phyloP scores from a whole-genome alignment of 768 basidiomycete genomes.

The Mycena rebaudengoi region DNA sequence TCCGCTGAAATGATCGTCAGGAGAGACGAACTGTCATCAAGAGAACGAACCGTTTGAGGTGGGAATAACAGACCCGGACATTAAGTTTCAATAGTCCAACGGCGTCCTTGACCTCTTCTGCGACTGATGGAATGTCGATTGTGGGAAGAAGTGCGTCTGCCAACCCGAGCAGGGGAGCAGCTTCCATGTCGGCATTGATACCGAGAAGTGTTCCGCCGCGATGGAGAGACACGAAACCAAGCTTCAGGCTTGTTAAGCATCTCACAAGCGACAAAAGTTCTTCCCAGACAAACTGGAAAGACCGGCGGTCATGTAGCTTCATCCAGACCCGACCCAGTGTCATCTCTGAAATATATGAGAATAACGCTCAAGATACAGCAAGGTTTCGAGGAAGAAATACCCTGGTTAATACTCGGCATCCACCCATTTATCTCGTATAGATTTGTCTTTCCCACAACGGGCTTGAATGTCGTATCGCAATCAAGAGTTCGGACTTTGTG shows the following conservation, averaged over 20 bases:
- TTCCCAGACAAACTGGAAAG: conserved; percentile 1
- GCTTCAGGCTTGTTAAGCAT: neutral
- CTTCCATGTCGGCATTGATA: conserved; percentile 10
- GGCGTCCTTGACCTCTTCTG: neutral
- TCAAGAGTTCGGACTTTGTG: neutral
- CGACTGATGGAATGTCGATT: conserved; percentile 4
- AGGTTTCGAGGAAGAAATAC: neutral
- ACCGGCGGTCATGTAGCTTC: conserved; percentile 1
- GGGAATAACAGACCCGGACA: conserved; percentile 8
- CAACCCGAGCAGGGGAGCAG: conserved; percentile 6
- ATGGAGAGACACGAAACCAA: neutral
- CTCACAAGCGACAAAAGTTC: neutral
- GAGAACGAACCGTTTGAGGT: conserved; percentile 4
- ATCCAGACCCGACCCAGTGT: conserved; percentile 16
- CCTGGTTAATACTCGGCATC: neutral
- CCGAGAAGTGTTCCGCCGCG: neutral
- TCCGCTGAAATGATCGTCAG: neutral
- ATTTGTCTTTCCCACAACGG: neutral
- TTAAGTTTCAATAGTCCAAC: neutral
- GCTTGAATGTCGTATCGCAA: neutral
- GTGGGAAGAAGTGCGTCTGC: conserved; percentile 8
- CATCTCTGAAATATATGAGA: neutral
- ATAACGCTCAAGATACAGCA: neutral
- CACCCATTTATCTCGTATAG: neutral
- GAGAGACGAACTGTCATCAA: neutral